These are phyloP conservation scores for Pseudopithomyces chartarum DNA, from an alignment of 2,329 filamentous ascomycete genomes.

Conservation along the genomic window DNA sequence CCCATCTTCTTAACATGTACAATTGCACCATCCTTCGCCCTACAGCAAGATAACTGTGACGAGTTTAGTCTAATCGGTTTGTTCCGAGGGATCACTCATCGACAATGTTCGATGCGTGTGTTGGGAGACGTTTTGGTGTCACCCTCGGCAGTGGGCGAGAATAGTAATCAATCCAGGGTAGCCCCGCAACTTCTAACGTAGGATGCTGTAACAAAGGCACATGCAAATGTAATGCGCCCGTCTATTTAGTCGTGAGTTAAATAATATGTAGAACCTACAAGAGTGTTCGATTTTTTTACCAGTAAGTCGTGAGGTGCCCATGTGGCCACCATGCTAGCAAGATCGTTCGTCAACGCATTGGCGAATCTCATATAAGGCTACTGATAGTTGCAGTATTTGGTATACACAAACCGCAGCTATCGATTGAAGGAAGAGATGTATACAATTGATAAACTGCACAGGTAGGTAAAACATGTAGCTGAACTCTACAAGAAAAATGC, in stretches of 20 bases:
- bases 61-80: neutral
- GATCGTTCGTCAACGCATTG: too few species aligned
- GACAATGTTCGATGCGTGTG: neutral
- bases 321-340: too few species aligned
- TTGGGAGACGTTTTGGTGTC: neutral
- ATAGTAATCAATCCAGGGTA: constrained; percentile 1
- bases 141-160: neutral
- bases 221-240: neutral
- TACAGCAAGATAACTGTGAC: neutral
- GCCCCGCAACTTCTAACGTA: neutral
- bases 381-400: too few species aligned
- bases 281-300: neutral
- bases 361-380: too few species aligned
- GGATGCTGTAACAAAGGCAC: neutral
- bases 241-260: too few species aligned
- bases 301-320: too few species aligned
- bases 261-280: too few species aligned
- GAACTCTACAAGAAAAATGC: neutral
- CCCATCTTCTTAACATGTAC: neutral
- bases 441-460: too few species aligned
- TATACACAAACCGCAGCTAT: too few species aligned
- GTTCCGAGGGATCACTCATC: constrained; percentile 3
- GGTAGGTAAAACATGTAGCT: neutral
- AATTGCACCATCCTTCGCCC: neutral
- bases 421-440: too few species aligned